These are phyloP conservation scores for Apiotrichum laibachii DNA, from an alignment of 1,284 basidiomycete genomes.

Conservation along the genomic window DNA sequence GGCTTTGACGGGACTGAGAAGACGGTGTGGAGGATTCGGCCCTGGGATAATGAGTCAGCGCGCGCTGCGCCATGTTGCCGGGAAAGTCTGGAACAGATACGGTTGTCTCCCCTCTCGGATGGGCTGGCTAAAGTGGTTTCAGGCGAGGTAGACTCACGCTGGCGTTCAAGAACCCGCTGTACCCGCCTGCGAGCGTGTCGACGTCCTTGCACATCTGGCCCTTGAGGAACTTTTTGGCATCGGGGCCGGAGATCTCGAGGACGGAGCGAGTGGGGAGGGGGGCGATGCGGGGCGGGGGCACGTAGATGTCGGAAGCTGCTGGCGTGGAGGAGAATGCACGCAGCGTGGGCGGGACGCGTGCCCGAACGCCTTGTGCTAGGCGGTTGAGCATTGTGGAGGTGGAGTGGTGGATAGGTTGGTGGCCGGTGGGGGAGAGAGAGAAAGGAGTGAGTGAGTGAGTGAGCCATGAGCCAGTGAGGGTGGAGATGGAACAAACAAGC, in stretches of 20 bases:
- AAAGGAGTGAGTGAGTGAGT: too few relatives aligned
- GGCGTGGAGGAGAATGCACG: background rate
- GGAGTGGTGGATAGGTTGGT: too few relatives aligned
- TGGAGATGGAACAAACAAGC: too few relatives aligned
- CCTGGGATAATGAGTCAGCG: conserved; percentile 56
- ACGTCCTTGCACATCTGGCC: conserved; percentile 70
- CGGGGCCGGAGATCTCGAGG: conserved; percentile 73
- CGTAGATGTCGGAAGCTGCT: background rate
- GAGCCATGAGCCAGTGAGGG: too few relatives aligned
- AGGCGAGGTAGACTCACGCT: conserved; percentile 58
- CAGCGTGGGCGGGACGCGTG: background rate
- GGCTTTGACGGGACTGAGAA: conserved; percentile 66
- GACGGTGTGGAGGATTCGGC: conserved; percentile 82
- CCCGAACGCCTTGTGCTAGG: background rate
- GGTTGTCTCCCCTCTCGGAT: too few relatives aligned
- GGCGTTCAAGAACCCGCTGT: conserved; percentile 79
- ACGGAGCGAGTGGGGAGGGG: conserved; percentile 64
- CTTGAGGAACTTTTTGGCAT: conserved; percentile 82
- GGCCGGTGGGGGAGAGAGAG: too few relatives aligned
- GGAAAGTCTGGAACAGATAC: background rate
- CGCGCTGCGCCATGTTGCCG: background rate
- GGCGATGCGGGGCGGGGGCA: conserved; percentile 45
- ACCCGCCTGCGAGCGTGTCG: conserved; percentile 59
- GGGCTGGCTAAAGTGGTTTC: too few relatives aligned
- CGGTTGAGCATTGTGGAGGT: background rate